Conservation (phyloP, 1,284 basidiomycete species). For the Sutorius eximius region DNA sequence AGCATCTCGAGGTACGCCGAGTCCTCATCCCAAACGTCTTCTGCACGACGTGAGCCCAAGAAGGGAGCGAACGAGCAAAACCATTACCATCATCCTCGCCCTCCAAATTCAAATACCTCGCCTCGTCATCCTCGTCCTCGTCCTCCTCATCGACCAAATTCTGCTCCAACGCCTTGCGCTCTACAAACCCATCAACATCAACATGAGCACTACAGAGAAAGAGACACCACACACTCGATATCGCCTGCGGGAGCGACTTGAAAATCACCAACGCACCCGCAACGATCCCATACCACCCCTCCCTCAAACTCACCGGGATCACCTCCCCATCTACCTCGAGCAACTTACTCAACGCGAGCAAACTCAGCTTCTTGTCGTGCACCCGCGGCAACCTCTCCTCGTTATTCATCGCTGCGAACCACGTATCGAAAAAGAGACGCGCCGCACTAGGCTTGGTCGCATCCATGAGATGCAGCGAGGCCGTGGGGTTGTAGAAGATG, state of each 20-base stretch:
- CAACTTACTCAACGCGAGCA: slow-evolving; percentile 73
- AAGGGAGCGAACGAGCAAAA: neutral
- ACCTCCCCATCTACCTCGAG: slow-evolving; percentile 62
- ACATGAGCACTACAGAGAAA: neutral
- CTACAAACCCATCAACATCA: slow-evolving; percentile 36
- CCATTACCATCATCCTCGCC: slow-evolving; percentile 62
- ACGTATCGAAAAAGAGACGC: slow-evolving; percentile 74
- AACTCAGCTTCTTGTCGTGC: slow-evolving; percentile 86
- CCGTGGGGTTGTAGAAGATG: slow-evolving; percentile 82
- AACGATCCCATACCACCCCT: slow-evolving; percentile 76
- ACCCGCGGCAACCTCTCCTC: slow-evolving; percentile 74
- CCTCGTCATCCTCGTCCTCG: slow-evolving; percentile 60
- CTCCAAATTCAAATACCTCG: slow-evolving; percentile 61
- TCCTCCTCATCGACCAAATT: slow-evolving; percentile 59
- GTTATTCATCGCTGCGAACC: slow-evolving; percentile 71
- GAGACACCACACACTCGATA: slow-evolving; percentile 50
- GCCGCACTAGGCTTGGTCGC: slow-evolving; percentile 54
- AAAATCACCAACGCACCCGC: slow-evolving; percentile 69
- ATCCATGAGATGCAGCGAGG: slow-evolving; percentile 78
- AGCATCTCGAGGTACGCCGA: slow-evolving; percentile 80
- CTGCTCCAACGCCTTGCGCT: slow-evolving; percentile 64
- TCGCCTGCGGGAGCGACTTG: slow-evolving; percentile 71
- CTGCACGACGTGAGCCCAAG: slow-evolving; percentile 32
- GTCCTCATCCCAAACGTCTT: slow-evolving; percentile 84
- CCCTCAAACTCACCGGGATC: slow-evolving; percentile 59